Base-by-base conservation (phyloP, 805 yeast genomes). In the Lachancea waltii region DNA sequence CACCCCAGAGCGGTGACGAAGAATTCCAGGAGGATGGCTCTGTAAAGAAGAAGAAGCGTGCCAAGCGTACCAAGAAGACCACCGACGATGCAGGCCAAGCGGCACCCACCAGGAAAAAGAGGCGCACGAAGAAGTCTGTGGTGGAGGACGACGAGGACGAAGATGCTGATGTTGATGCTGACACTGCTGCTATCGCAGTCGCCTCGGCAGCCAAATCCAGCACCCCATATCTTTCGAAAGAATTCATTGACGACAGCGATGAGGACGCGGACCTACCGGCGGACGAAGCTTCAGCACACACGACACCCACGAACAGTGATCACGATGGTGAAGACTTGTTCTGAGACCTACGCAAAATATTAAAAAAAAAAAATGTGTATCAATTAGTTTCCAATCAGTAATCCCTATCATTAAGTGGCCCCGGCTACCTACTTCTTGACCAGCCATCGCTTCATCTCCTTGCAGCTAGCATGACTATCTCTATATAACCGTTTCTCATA, bases 401-500 rank as follows among this genome's bases (percentile, higher is more conserved):
- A n/a, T n/a, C n/a, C n/a, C n/a, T n/a, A n/a, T n/a, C n/a, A n/a
- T n/a, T n/a, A n/a, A n/a, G n/a, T n/a, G n/a, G n/a, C n/a, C n/a
- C n/a, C n/a, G 28, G 3, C 47, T 37, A 5, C 47, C 29, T 40
- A 40, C 17, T 37, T 31, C 37, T 43, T 40, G 16, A 46, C 41
- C 47, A 55, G 39, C 78, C 79, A 74, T 29, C 48, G 58, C 43
- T 62, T 67, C 41, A 64, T 51, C 23, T 69, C 69, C 39, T 64
- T 67, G 40, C 65, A 65, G 36, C 76, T 69, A 37, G 69, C 76
- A 41, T 76, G 71, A 2, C 85, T 69, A 10, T 56, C 50, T 41
- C 67, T 73, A 58, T 72, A 81, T 16, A 83, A 51, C 23, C 58
- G 60, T 56, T 75, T 80, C 51, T 87, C 97, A 55, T 75, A 80